Base-by-base conservation (phyloP, 129 eudicot species). In the Escallonia rubra region DNA sequence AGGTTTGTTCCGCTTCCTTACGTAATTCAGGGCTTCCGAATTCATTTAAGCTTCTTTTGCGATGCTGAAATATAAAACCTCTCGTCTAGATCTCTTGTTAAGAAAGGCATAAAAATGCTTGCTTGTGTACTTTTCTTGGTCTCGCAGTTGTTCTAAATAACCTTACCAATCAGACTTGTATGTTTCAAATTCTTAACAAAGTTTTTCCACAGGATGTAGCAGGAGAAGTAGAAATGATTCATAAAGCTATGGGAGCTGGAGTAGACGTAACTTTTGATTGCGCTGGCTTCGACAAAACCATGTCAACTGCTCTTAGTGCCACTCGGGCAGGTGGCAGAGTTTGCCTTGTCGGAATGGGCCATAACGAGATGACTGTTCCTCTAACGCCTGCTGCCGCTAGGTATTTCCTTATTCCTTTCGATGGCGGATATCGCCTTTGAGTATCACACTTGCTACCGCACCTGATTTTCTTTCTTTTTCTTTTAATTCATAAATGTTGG, bases 341-440 rank as follows among this genome's bases (percentile, higher is more conserved):
- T 11, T 86, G 93, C 73, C 84, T 80, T 12, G 87, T 86, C 68
- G 93, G 93, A 63, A 77, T 86, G 89, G 93, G 86, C 34, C 93
- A 86, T 64, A 66, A 67, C 15, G 93, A 74, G 77, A 86, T 86
- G 93, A 86, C 79, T 12, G 82, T 86, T 50, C 93, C 93, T 5
- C 93, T 86, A 15, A 83, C 93, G 13, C 89, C 86, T 16, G 89
- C 93, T 2, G 89, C 93, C 3, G 93, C 88, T 64, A 83, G 90
- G 90, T 85, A 69, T n/a, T 50, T 1, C 12, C n/a, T 52, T 23
- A 23, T 23, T 23, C 34, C 34, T 23, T 23, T 23, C 34, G 34
- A 23, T 23, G 34, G 34, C 34, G 34, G 34, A 23, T 23, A 23
- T 0, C 34, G 34, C 34, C 34, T 23, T 23, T 23, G 34, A 23